Evolutionary conservation across 192 early-diverging fungal species (phyloP).

Genomic region (Coemansia sp.): DNA sequence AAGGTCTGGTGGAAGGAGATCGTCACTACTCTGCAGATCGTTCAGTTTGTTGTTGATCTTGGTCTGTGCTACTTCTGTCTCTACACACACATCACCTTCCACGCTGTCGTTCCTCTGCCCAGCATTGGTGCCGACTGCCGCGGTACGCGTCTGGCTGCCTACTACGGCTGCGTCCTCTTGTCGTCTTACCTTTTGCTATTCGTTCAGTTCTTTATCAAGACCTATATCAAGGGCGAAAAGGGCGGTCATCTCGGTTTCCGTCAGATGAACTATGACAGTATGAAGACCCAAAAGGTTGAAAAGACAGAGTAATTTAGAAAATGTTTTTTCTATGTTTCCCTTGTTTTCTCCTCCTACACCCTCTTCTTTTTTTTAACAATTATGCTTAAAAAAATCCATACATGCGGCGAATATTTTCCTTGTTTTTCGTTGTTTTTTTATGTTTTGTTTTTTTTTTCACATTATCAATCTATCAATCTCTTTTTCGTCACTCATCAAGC

Average conservation of each 20-base stretch:
- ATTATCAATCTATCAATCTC: no score
- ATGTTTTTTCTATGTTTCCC: not conserved
- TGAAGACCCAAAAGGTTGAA: slow-evolving; percentile 20
- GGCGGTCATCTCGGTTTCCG: slow-evolving; percentile 47
- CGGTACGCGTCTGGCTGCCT: slow-evolving; percentile 70
- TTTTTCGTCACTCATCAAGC: no score
- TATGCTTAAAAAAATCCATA: no score
- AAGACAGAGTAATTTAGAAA: slow-evolving; percentile 21
- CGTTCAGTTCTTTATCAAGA: slow-evolving; percentile 86
- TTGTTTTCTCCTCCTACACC: not conserved
- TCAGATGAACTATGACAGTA: slow-evolving; percentile 44
- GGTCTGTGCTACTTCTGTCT: slow-evolving; percentile 79
- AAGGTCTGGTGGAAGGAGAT: slow-evolving; percentile 92
- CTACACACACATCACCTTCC: slow-evolving; percentile 73
- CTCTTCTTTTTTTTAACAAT: slow-evolving; percentile 4
- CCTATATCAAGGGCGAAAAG: slow-evolving; percentile 61
- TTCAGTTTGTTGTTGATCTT: slow-evolving; percentile 88
- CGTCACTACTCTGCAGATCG: slow-evolving; percentile 89
- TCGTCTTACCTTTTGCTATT: slow-evolving; percentile 82
- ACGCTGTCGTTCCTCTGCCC: slow-evolving; percentile 61
- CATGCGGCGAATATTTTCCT: no score
- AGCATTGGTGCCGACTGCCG: slow-evolving; percentile 69
- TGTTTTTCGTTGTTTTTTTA: not conserved
- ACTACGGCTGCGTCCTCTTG: slow-evolving; percentile 75
- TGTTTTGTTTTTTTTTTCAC: not conserved